A percentile compares a stretch with the other conserved stretches of the same genome.
Evolutionary conservation across 139 green algal species (phyloP).

Genomic region (Coccomyxa sp.): DNA sequence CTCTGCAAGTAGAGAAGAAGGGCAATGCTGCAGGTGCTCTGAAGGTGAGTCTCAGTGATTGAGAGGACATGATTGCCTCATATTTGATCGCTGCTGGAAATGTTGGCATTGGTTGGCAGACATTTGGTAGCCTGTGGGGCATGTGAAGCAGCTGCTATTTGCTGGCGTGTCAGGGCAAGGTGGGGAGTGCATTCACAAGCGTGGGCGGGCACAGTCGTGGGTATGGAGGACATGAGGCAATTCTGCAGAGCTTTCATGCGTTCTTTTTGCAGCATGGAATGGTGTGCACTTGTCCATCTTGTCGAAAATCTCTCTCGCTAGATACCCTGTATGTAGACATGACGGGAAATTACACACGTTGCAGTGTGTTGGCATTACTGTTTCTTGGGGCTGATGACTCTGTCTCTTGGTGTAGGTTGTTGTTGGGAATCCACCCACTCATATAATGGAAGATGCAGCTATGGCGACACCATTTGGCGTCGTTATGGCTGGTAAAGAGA

Average conservation of each 20-base stretch:
- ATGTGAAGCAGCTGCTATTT: neutral
- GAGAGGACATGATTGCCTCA: too few relatives aligned
- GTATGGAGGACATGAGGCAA: conserved; percentile 33
- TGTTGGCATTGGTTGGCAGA: neutral
- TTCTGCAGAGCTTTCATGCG: conserved; percentile 30
- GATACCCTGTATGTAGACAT: too few relatives aligned
- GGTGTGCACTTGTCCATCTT: conserved; percentile 6
- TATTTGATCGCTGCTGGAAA: neutral
- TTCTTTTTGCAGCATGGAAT: conserved; percentile 41
- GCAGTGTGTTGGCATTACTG: too few relatives aligned
- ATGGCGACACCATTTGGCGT: conserved; percentile 37
- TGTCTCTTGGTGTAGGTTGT: conserved; percentile 6
- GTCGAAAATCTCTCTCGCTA: neutral
- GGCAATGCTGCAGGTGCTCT: conserved; percentile 1
- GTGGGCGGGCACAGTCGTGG: conserved; percentile 25
- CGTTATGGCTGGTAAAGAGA: conserved; percentile 44
- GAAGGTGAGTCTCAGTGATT: conserved; percentile 1
- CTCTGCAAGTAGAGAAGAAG: conserved; percentile 20
- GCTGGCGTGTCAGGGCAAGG: conserved; percentile 22
- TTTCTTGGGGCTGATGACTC: too few relatives aligned
- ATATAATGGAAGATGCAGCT: conserved; percentile 18
- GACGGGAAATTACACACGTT: too few relatives aligned
- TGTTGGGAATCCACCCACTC: conserved; percentile 18
- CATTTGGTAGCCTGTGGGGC: neutral
- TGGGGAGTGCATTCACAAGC: conserved; percentile 37